Percentiles rank a stretch among this genome's conserved stretches.
phyloP scores from a whole-genome alignment of 257 asterid genomes.

The Henckelia pumila region DNA sequence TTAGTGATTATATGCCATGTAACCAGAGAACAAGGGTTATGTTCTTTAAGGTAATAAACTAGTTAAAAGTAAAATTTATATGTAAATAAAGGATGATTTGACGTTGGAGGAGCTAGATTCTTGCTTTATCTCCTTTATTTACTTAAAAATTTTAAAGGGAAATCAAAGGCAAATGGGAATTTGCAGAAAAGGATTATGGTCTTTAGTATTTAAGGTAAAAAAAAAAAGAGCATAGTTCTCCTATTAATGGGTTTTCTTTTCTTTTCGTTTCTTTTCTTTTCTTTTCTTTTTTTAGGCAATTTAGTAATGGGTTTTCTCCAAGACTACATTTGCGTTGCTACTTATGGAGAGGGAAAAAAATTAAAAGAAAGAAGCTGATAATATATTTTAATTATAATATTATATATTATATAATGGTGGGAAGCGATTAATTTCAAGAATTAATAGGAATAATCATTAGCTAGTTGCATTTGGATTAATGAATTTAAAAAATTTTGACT shows the following conservation, averaged over 20 bases:
- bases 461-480: no score
- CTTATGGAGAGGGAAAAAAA: constrained; percentile 17
- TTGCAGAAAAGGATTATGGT: constrained; percentile 20
- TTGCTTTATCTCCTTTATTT: neutral
- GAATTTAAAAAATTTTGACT: no score
- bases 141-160: neutral
- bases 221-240: constrained; percentile 23
- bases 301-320: constrained; percentile 6
- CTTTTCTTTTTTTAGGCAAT: no score
- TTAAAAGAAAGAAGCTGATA: neutral
- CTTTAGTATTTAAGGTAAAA: constrained; percentile 46
- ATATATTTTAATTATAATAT: no score
- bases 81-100: constrained; percentile 33
- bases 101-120: constrained; percentile 24
- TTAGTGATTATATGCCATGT: constrained; percentile 19
- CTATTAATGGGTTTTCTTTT: neutral
- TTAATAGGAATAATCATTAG: neutral
- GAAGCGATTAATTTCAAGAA: constrained; percentile 26
- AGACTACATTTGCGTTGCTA: neutral
- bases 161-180: constrained; percentile 20
- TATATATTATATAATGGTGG: constrained; percentile 13
- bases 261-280: no score
- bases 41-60: constrained; percentile 7
- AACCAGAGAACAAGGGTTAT: constrained; percentile 21
- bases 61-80: constrained; percentile 11